These are phyloP conservation scores for Aspergillus thermomutatus DNA, from an alignment of 2,329 filamentous ascomycete species.

Conservation along the genomic window DNA sequence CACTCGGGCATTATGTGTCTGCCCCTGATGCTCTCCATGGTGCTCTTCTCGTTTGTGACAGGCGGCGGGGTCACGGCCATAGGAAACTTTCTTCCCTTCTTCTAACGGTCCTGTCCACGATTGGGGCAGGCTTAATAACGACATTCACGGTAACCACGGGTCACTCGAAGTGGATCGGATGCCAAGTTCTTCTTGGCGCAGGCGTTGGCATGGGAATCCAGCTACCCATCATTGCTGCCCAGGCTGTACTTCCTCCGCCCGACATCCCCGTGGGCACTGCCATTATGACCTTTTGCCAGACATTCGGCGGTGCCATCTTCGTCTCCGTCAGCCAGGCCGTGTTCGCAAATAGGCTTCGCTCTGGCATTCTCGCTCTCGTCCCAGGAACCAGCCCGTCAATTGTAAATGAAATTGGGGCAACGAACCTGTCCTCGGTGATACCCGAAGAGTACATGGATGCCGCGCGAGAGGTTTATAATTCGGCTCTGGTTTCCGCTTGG, in stretches of 20 bases:
- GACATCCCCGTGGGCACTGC: constrained; percentile 28
- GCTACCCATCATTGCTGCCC: constrained; percentile 24
- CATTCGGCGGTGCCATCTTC: constrained; percentile 29
- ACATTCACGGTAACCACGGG: constrained; percentile 19
- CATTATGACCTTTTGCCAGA: constrained; percentile 26
- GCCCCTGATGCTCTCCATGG: constrained; percentile 20
- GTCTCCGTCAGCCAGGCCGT: constrained; percentile 30
- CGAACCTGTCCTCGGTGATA: not conserved
- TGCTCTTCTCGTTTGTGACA: constrained; percentile 19
- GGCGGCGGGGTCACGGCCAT: constrained; percentile 8
- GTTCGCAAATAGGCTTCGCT: constrained; percentile 22
- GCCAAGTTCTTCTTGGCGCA: constrained; percentile 24
- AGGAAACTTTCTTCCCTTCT: constrained; percentile 31
- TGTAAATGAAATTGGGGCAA: not conserved
- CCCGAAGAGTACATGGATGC: too few relatives aligned
- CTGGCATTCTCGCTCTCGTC: too few relatives aligned
- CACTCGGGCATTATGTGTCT: constrained; percentile 25
- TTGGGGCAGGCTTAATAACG: constrained; percentile 27
- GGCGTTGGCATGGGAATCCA: constrained; percentile 28
- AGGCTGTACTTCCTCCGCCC: constrained; percentile 21
- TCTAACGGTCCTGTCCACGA: constrained; percentile 18
- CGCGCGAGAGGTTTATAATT: not conserved
- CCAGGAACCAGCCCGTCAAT: not conserved
- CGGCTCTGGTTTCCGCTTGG: not conserved
- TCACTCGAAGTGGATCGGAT: constrained; percentile 26